phyloP scores from a whole-genome alignment of 2,329 filamentous ascomycete species.

The Boeremia exigua region DNA sequence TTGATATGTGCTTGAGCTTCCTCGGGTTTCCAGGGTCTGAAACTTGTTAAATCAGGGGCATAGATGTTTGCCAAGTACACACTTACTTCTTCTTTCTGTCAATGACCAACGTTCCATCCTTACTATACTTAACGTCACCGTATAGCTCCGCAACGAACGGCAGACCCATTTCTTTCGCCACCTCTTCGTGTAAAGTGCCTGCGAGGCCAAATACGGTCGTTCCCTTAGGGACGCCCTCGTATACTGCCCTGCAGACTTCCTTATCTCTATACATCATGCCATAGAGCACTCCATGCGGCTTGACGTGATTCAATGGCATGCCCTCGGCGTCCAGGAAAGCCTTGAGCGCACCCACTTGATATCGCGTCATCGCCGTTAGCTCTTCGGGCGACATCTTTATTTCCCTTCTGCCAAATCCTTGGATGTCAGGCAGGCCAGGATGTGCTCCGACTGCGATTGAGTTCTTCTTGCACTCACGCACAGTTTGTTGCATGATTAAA shows the following conservation, averaged over 20 bases:
- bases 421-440: constrained; percentile 68
- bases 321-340: constrained; percentile 64
- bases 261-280: constrained; percentile 62
- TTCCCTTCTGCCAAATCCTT: constrained; percentile 68
- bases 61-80: background rate
- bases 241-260: constrained; percentile 60
- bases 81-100: constrained; percentile 63
- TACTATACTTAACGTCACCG: constrained; percentile 63
- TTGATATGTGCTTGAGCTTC: constrained; percentile 51
- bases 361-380: constrained; percentile 63
- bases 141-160: constrained; percentile 63
- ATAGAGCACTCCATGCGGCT: constrained; percentile 67
- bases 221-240: constrained; percentile 59
- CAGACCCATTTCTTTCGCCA: constrained; percentile 59
- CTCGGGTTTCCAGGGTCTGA: constrained; percentile 51
- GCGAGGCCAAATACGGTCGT: constrained; percentile 61
- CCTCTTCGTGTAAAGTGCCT: constrained; percentile 61
- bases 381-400: constrained; percentile 66
- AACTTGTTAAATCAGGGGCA: constrained; percentile 1
- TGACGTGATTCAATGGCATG: constrained; percentile 65
- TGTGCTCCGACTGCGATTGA: constrained; percentile 66
- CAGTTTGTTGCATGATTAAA: constrained; percentile 67
- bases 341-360: constrained; percentile 69
- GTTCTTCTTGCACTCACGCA: constrained; percentile 63
- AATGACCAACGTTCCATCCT: constrained; percentile 59